Conservation (phyloP, 2,329 filamentous ascomycete species). For the Trichoderma simmonsii region DNA sequence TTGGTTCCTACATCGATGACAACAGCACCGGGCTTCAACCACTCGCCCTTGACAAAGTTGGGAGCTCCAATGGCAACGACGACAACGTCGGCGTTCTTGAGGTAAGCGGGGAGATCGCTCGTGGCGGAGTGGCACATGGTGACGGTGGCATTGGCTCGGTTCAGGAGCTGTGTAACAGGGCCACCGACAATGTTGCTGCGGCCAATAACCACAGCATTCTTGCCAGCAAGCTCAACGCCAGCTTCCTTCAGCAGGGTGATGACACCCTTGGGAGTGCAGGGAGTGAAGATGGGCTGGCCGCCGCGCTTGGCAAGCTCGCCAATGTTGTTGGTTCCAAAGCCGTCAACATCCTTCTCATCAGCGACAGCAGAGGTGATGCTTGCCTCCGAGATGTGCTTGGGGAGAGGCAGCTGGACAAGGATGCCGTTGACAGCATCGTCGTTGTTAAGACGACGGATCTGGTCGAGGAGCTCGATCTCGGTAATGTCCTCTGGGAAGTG, state of each 20-base stretch:
- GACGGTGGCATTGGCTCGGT: slow-evolving; percentile 94
- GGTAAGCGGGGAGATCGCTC: slow-evolving; percentile 63
- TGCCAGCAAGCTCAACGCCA: slow-evolving; percentile 79
- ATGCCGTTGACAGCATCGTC: slow-evolving; percentile 85
- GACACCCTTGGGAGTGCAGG: slow-evolving; percentile 95
- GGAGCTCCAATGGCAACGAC: slow-evolving; percentile 88
- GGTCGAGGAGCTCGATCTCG: slow-evolving; percentile 80
- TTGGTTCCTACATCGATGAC: slow-evolving; percentile 98
- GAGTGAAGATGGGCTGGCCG: slow-evolving; percentile 82
- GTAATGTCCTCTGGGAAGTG: slow-evolving; percentile 78
- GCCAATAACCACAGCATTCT: slow-evolving; percentile 91
- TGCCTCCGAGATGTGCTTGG: slow-evolving; percentile 87
- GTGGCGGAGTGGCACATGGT: slow-evolving; percentile 95
- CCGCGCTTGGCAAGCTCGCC: slow-evolving; percentile 96
- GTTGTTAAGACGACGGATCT: slow-evolving; percentile 80
- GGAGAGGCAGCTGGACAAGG: slow-evolving; percentile 88
- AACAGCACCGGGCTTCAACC: slow-evolving; percentile 90
- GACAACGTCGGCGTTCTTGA: slow-evolving; percentile 84
- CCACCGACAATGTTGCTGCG: slow-evolving; percentile 97
- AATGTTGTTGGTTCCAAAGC: slow-evolving; percentile 91
- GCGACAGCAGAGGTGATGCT: slow-evolving; percentile 83
- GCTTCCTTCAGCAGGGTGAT: slow-evolving; percentile 87
- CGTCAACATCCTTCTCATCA: slow-evolving; percentile 96
- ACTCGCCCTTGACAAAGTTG: slow-evolving; percentile 87
- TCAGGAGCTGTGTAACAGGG: slow-evolving; percentile 91